Percentiles rank a stretch among this genome's conserved stretches.
Evolutionary conservation across 352 stramenopile species (phyloP).

Genomic region (Plasmopara halstedii): DNA sequence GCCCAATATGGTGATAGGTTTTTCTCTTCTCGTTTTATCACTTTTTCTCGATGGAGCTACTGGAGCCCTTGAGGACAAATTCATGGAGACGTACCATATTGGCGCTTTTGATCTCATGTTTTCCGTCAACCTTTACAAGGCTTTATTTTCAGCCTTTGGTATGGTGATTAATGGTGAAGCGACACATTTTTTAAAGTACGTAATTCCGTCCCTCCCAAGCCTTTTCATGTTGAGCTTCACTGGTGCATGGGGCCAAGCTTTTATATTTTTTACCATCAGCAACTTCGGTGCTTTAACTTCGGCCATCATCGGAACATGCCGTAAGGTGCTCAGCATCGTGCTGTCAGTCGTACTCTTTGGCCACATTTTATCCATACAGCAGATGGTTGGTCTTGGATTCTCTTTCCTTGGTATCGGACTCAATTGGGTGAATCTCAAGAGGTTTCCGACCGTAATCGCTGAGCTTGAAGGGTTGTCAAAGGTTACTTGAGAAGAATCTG

Average conservation of each 20-base stretch:
- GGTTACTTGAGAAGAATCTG: too few species aligned
- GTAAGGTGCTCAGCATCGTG: conserved; percentile 82
- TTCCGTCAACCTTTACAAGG: conserved; percentile 83
- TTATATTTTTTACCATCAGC: conserved; percentile 85
- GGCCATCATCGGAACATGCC: conserved; percentile 79
- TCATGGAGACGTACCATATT: conserved; percentile 75
- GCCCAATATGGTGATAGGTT: conserved; percentile 57
- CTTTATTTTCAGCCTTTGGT: conserved; percentile 48
- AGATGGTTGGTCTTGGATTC: conserved; percentile 53
- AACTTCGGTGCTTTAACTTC: conserved; percentile 81
- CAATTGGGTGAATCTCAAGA: conserved; percentile 69
- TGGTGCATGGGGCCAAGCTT: conserved; percentile 68
- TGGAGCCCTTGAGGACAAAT: conserved; percentile 74
- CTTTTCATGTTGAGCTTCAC: conserved; percentile 70
- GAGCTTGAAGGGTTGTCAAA: conserved; percentile 34
- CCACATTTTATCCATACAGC: conserved; percentile 60
- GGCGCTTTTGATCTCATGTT: conserved; percentile 85
- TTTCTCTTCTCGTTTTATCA: conserved; percentile 60
- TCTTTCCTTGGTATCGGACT: conserved; percentile 66
- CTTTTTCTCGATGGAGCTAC: conserved; percentile 75
- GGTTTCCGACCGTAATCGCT: conserved; percentile 7
- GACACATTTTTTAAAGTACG: conserved; percentile 50
- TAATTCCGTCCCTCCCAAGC: conserved; percentile 47
- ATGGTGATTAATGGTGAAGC: conserved; percentile 73
- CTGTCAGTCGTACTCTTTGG: conserved; percentile 78